These are phyloP conservation scores for Debaryomycetaceae sp. DNA, from an alignment of 1,139 yeast genomes.

Conservation along the genomic window DNA sequence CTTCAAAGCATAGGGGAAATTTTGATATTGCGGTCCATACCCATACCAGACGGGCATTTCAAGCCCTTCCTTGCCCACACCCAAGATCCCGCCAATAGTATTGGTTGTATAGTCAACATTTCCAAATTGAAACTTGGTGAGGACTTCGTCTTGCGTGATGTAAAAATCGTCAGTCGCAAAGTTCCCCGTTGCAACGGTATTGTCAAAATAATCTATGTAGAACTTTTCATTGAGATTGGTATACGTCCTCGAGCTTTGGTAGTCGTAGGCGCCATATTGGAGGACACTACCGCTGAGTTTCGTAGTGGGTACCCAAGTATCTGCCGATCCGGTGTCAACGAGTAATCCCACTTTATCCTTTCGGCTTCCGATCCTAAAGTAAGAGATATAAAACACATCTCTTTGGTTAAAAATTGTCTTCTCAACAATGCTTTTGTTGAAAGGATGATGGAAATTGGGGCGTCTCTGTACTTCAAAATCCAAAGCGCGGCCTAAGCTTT, in stretches of 20 bases:
- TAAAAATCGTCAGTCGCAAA: constrained; percentile 4
- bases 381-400: constrained; percentile 4
- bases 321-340: constrained; percentile 11
- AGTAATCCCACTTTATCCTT: constrained; percentile 20
- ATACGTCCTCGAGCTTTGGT: constrained; percentile 1
- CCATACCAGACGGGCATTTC: constrained; percentile 9
- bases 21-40: constrained; percentile 12
- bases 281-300: neutral
- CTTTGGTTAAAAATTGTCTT: constrained; percentile 1
- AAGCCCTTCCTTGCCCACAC: constrained; percentile 13
- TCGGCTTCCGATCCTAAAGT: constrained; percentile 24
- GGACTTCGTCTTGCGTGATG: constrained; percentile 9
- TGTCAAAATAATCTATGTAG: constrained; percentile 11
- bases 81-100: constrained; percentile 14
- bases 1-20: constrained; percentile 19
- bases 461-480: constrained; percentile 3
- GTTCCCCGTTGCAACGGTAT: constrained; percentile 4
- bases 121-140: constrained; percentile 14
- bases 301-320: constrained; percentile 8
- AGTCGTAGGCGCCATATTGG: constrained; percentile 5
- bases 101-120: constrained; percentile 10
- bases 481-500: constrained; percentile 2
- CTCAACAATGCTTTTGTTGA: neutral
- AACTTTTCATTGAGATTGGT: constrained; percentile 7
- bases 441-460: neutral